Evolutionary conservation across 371 early-diverging fungal species (phyloP).

Genomic region (Syncephalastrum monosporum): DNA sequence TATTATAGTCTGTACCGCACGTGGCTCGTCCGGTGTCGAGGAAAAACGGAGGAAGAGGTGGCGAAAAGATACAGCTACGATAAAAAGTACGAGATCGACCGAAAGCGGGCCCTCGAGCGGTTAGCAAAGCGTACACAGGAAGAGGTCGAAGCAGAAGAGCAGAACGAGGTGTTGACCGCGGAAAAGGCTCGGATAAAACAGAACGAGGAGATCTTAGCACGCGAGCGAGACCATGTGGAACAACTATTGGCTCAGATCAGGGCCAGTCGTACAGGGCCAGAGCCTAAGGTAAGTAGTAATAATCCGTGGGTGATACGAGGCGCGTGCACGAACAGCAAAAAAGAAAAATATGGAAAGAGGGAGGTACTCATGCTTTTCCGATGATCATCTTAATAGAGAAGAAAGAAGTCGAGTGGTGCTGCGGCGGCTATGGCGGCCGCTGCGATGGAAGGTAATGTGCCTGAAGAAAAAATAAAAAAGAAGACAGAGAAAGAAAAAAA

Average conservation of each 20-base stretch:
- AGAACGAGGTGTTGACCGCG: slow-evolving; percentile 46
- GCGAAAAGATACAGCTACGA: slow-evolving; percentile 51
- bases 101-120: slow-evolving; percentile 74
- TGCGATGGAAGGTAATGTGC: not conserved
- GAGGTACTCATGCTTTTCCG: not conserved
- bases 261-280: slow-evolving; percentile 18
- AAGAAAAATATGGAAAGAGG: slow-evolving; percentile 4
- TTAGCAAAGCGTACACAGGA: slow-evolving; percentile 74
- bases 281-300: slow-evolving; percentile 10
- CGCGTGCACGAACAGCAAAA: slow-evolving; percentile 4
- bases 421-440: not conserved
- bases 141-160: slow-evolving; percentile 85
- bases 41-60: slow-evolving; percentile 36
- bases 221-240: slow-evolving; percentile 73
- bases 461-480: not conserved
- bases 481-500: not conserved
- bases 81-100: slow-evolving; percentile 69
- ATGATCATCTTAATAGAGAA: not conserved
- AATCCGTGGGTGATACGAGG: not conserved
- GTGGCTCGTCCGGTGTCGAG: slow-evolving; percentile 26
- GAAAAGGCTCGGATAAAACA: slow-evolving; percentile 79
- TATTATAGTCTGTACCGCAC: slow-evolving; percentile 67
- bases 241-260: slow-evolving; percentile 52
- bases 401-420: not conserved
- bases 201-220: slow-evolving; percentile 68